Evolutionary conservation across 805 yeast genomes (phyloP).

Genomic region (Kuraishia cidri): DNA sequence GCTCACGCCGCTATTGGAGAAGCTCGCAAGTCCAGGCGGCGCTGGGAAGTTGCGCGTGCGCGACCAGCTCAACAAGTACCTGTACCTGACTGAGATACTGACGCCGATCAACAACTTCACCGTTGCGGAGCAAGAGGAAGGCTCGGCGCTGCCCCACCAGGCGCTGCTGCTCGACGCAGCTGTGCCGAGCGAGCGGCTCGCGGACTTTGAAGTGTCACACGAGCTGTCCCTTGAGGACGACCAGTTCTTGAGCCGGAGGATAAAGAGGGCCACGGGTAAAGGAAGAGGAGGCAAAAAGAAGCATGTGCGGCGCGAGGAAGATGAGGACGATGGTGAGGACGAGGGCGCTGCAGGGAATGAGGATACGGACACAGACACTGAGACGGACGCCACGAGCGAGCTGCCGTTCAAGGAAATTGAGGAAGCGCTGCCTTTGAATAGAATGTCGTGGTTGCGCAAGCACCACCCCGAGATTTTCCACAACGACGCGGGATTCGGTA

Average conservation of each 20-base stretch:
- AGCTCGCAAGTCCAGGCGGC: not conserved
- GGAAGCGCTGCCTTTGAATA: not conserved
- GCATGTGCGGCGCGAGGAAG: too few species aligned
- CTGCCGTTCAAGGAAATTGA: too few species aligned
- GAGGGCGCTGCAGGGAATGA: too few species aligned
- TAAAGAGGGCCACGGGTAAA: too few species aligned
- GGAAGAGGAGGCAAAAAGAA: too few species aligned
- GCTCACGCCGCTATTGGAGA: not conserved
- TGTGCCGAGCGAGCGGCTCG: too few species aligned
- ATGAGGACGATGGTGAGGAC: too few species aligned
- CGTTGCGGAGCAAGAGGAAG: not conserved
- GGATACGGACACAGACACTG: too few species aligned
- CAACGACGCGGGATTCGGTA: not conserved
- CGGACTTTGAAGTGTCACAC: too few species aligned
- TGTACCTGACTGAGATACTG: not conserved
- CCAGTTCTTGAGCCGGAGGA: not conserved
- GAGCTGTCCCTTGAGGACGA: slow-evolving; percentile 1
- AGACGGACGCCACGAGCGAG: too few species aligned
- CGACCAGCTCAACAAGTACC: not conserved
- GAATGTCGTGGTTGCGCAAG: not conserved
- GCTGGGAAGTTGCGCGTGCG: not conserved
- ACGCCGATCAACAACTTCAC: slow-evolving; percentile 1
- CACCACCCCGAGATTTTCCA: slow-evolving; percentile 1
- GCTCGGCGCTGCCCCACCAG: too few species aligned
- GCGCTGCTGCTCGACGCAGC: too few species aligned